A percentile compares a stretch with the other conserved stretches of the same genome.
Evolutionary conservation across 441 rosid genomes (phyloP).

Genomic region (Macaranga tanarius): DNA sequence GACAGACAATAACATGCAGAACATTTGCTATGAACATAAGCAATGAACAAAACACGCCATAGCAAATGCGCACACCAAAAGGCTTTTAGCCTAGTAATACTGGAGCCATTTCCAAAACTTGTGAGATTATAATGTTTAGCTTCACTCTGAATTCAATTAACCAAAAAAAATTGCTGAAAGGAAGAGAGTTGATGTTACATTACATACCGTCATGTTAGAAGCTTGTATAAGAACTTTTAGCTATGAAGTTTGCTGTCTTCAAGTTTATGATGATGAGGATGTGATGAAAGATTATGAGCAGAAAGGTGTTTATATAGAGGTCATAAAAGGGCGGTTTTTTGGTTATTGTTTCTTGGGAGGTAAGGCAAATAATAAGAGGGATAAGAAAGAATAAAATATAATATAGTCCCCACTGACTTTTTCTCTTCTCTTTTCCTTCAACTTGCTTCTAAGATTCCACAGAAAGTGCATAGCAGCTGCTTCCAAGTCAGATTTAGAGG

Average conservation of each 20-base stretch:
- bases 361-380: constrained; percentile 2
- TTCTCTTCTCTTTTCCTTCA: constrained; percentile 16
- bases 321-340: neutral
- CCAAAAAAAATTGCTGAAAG: too few relatives aligned
- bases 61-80: neutral
- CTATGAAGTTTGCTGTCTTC: neutral
- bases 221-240: neutral
- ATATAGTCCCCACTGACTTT: constrained; percentile 16
- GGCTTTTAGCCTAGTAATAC: too few relatives aligned
- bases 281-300: neutral
- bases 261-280: neutral
- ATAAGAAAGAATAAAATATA: constrained; percentile 25
- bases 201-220: constrained; percentile 41
- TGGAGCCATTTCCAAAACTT: too few relatives aligned
- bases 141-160: too few relatives aligned
- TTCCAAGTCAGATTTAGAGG: constrained; percentile 16
- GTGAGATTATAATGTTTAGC: too few relatives aligned
- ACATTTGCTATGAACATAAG: neutral
- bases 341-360: neutral
- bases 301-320: constrained; percentile 1
- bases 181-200: too few relatives aligned
- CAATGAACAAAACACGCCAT: neutral
- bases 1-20: neutral
- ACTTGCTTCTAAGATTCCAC: constrained; percentile 30
- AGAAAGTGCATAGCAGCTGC: constrained; percentile 43